phyloP scores from a whole-genome alignment of 352 stramenopile species.

The Globisporangium orthogonon region DNA sequence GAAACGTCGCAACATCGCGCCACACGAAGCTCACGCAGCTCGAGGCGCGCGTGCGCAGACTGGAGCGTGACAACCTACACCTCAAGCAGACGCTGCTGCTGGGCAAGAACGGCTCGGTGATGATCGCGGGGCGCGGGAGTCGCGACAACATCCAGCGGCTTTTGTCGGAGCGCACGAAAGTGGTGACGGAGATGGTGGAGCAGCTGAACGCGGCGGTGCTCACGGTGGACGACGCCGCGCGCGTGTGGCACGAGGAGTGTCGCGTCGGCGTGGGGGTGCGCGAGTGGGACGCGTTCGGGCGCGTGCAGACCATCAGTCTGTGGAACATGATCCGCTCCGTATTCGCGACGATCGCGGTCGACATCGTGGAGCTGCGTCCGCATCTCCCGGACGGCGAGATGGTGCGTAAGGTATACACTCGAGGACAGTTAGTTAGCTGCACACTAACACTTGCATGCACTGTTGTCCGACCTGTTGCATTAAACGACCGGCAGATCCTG shows the following conservation, averaged over 20 bases:
- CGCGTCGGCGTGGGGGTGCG: conserved; percentile 66
- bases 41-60: conserved; percentile 53
- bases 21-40: conserved; percentile 73
- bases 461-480: no score
- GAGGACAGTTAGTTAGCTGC: no score
- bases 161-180: conserved; percentile 58
- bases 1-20: conserved; percentile 14
- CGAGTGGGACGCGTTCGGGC: conserved; percentile 74
- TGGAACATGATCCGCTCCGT: conserved; percentile 81
- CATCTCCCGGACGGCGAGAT: conserved; percentile 74
- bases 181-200: conserved; percentile 80
- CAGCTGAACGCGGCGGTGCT: conserved; percentile 64
- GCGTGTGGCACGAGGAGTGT: conserved; percentile 73
- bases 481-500: conserved; percentile 31
- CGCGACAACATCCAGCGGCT: conserved; percentile 42
- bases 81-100: conserved; percentile 71
- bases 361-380: conserved; percentile 74
- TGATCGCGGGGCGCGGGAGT: conserved; percentile 25
- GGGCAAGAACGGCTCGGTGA: conserved; percentile 45
- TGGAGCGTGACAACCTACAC: conserved; percentile 74
- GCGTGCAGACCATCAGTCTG: conserved; percentile 64
- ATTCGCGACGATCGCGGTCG: conserved; percentile 67
- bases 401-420: conserved; percentile 11
- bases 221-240: conserved; percentile 54
- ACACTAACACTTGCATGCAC: no score